Evolutionary conservation across 2,329 filamentous ascomycete species (phyloP).

Genomic region (Ophiocordyceps sinensis): DNA sequence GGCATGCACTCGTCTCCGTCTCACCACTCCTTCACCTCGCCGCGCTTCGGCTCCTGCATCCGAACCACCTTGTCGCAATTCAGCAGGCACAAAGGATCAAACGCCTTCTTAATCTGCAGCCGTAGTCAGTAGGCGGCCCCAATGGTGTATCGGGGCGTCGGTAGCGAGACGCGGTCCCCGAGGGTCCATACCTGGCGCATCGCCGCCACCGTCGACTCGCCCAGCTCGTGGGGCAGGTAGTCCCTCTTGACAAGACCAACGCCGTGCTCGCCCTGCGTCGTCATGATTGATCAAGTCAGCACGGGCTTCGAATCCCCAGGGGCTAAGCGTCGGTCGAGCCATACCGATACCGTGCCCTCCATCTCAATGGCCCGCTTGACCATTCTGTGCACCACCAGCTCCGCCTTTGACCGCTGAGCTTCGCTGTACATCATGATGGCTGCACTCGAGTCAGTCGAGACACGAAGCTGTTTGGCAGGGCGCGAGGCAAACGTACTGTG

Average conservation of each 20-base stretch:
- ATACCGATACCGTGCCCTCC: conserved; percentile 66
- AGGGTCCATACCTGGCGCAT: conserved; percentile 55
- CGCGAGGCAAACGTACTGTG: conserved; percentile 33
- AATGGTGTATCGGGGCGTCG: too few species aligned
- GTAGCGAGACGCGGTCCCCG: too few species aligned
- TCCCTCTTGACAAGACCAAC: conserved; percentile 76
- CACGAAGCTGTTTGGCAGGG: not conserved
- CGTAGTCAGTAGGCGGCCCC: not conserved
- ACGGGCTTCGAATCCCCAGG: not conserved
- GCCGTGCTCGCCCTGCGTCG: conserved; percentile 57
- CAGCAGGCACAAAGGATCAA: conserved; percentile 58
- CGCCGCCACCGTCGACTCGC: conserved; percentile 57
- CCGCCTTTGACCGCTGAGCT: conserved; percentile 50
- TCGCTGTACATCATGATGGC: conserved; percentile 48
- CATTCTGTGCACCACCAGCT: conserved; percentile 66
- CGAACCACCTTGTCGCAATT: conserved; percentile 58
- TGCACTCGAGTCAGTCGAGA: conserved; percentile 6
- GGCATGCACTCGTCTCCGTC: not conserved
- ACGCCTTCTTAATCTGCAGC: conserved; percentile 60
- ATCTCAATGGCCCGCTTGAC: conserved; percentile 73
- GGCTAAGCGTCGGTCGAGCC: conserved; percentile 6
- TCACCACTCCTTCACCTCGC: conserved; percentile 31
- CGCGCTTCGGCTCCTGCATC: conserved; percentile 32
- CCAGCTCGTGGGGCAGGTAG: conserved; percentile 66
- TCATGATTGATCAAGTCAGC: conserved; percentile 1